These are phyloP conservation scores for Colletotrichum sp. DNA, from an alignment of 2,329 filamentous ascomycete species.

Conservation along the genomic window DNA sequence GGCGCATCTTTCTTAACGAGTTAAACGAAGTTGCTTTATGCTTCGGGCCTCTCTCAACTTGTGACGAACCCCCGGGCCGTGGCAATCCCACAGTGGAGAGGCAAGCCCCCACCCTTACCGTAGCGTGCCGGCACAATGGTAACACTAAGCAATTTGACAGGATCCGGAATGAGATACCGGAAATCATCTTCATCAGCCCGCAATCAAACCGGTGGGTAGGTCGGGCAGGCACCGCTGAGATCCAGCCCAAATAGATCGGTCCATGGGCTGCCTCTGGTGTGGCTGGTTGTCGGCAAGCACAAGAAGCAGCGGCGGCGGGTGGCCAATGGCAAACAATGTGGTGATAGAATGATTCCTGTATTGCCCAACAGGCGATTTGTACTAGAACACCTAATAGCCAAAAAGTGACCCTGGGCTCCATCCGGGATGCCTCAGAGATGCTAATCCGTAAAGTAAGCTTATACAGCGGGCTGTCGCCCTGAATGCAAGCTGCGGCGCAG, in stretches of 20 bases:
- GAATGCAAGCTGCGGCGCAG: background rate
- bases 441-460: conserved; percentile 7
- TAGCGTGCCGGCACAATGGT: conserved; percentile 4
- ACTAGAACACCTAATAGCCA: background rate
- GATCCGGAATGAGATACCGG: background rate
- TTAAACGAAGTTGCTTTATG: conserved; percentile 4
- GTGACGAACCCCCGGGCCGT: background rate
- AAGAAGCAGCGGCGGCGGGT: background rate
- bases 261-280: background rate
- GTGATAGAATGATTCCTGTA: background rate
- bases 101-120: background rate
- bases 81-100: background rate
- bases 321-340: background rate
- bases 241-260: background rate
- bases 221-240: background rate
- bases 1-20: background rate
- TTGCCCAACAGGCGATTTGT: conserved; percentile 1
- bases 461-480: conserved; percentile 12
- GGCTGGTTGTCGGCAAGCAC: background rate
- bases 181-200: background rate
- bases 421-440: conserved; percentile 1
- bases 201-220: conserved; percentile 7
- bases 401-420: background rate
- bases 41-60: background rate
- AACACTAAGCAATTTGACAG: conserved; percentile 15